Evolutionary conservation across 2,329 filamentous ascomycete species (phyloP).

Genomic region (Cladorrhinum sp.): DNA sequence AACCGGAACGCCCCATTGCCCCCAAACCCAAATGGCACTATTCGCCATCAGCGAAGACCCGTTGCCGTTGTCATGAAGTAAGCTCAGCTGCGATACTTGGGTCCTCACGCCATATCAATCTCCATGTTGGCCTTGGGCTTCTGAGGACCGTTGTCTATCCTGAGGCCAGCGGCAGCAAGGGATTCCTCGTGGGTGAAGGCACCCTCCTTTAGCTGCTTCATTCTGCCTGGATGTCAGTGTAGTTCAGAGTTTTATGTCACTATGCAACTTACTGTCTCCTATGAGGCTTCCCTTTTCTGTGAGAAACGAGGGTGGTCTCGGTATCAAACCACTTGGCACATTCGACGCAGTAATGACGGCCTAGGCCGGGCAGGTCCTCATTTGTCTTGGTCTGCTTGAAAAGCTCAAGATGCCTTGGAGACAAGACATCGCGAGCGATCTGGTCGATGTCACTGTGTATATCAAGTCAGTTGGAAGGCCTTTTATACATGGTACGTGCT

Average conservation of each 20-base stretch:
- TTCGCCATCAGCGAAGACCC: neutral
- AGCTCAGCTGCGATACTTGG: neutral
- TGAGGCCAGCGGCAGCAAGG: conserved; percentile 72
- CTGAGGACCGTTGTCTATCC: conserved; percentile 60
- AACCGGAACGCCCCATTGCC: neutral
- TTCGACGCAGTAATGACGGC: conserved; percentile 82
- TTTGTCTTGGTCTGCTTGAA: conserved; percentile 74
- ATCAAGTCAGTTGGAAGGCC: conserved; percentile 18
- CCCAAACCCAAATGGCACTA: neutral
- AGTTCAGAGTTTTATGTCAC: conserved; percentile 26
- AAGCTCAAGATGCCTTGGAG: conserved; percentile 73
- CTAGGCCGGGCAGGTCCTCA: conserved; percentile 86
- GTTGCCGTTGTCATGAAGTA: neutral
- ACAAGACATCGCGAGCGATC: conserved; percentile 76
- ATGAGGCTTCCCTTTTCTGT: conserved; percentile 86
- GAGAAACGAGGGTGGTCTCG: conserved; percentile 69
- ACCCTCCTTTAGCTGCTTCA: conserved; percentile 78
- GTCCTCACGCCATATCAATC: conserved; percentile 36
- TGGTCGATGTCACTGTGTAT: conserved; percentile 82
- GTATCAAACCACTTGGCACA: conserved; percentile 97
- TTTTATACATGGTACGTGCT: neutral
- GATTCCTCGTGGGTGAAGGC: conserved; percentile 84
- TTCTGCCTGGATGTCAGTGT: conserved; percentile 45
- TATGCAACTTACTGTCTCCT: conserved; percentile 68
- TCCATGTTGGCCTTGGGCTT: conserved; percentile 43